Conservation (phyloP, 345 rosid genomes). For the Turritis glabra region DNA sequence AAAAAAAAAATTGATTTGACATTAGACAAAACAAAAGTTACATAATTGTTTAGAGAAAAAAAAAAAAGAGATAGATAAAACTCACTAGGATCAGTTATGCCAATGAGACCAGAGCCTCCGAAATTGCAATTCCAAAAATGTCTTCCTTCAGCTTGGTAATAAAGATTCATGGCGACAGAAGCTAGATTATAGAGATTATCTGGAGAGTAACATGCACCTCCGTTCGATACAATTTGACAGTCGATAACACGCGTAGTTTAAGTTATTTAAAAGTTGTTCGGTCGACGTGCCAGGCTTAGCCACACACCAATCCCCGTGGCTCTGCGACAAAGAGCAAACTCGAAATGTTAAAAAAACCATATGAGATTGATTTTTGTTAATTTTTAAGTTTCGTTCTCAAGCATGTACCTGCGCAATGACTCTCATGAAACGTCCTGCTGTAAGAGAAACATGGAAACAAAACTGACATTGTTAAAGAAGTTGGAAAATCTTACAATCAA, state of each 20-base stretch:
- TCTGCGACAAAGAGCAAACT: slow-evolving; percentile 5
- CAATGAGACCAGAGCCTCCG: slow-evolving; percentile 13
- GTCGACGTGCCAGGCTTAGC: background rate
- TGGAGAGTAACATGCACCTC: slow-evolving; percentile 17
- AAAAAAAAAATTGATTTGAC: background rate
- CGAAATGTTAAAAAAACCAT: background rate
- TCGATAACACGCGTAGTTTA: slow-evolving; percentile 2
- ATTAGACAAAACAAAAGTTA: background rate
- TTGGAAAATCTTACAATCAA: background rate
- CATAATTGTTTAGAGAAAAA: background rate
- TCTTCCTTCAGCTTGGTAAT: slow-evolving; percentile 35
- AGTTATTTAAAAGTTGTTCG: background rate
- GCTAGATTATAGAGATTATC: slow-evolving; percentile 12
- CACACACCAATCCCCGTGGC: slow-evolving; percentile 6
- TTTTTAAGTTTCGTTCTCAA: background rate
- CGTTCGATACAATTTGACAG: slow-evolving; percentile 8
- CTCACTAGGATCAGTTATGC: slow-evolving; percentile 34
- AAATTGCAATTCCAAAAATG: background rate
- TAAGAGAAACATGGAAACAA: background rate
- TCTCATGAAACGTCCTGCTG: background rate
- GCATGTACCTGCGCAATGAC: slow-evolving; percentile 15
- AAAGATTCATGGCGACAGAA: slow-evolving; percentile 37
- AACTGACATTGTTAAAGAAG: background rate
- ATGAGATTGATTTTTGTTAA: background rate
- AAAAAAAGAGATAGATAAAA: background rate